A percentile compares a stretch with the other conserved stretches of the same genome.
Evolutionary conservation across 331 rosid genomes (phyloP).

Genomic region (Malus hybrid): DNA sequence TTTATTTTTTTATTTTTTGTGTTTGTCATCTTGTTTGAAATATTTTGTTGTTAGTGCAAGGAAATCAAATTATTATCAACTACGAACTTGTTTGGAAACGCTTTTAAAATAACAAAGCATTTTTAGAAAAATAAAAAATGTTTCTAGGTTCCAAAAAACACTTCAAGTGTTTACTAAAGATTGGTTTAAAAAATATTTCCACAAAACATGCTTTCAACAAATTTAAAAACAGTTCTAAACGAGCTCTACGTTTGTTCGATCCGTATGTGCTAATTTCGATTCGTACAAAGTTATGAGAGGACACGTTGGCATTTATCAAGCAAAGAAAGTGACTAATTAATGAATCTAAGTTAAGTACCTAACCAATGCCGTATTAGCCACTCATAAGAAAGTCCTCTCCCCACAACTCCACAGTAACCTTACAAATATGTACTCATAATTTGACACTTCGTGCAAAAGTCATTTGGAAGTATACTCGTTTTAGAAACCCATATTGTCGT

Average conservation of each 20-base stretch:
- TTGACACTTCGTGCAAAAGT: constrained; percentile 28
- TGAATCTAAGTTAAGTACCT: constrained; percentile 26
- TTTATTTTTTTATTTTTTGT: too few relatives aligned
- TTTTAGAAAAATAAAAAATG: too few relatives aligned
- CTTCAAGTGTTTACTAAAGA: too few relatives aligned
- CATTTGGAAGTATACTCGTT: constrained; percentile 22
- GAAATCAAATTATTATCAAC: too few relatives aligned
- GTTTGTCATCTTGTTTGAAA: not conserved
- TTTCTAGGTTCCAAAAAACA: too few relatives aligned
- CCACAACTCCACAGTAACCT: constrained; percentile 20
- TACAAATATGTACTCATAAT: constrained; percentile 1
- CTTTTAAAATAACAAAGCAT: too few relatives aligned
- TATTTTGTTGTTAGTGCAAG: too few relatives aligned
- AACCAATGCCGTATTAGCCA: constrained; percentile 35
- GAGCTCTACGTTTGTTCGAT: not conserved
- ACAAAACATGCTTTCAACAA: too few relatives aligned
- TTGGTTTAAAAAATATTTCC: too few relatives aligned
- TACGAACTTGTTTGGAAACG: too few relatives aligned
- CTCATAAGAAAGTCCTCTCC: constrained; percentile 27
- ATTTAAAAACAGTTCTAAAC: too few relatives aligned
- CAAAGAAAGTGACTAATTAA: not conserved
- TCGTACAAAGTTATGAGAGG: not conserved
- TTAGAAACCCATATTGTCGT: constrained; percentile 12
- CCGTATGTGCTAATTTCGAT: not conserved
- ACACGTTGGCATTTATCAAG: not conserved